A percentile compares a stretch with the other conserved stretches of the same genome.
These are phyloP conservation scores for Suhomyces coccinellae DNA, from an alignment of 1,139 yeast species.

Conservation along the genomic window DNA sequence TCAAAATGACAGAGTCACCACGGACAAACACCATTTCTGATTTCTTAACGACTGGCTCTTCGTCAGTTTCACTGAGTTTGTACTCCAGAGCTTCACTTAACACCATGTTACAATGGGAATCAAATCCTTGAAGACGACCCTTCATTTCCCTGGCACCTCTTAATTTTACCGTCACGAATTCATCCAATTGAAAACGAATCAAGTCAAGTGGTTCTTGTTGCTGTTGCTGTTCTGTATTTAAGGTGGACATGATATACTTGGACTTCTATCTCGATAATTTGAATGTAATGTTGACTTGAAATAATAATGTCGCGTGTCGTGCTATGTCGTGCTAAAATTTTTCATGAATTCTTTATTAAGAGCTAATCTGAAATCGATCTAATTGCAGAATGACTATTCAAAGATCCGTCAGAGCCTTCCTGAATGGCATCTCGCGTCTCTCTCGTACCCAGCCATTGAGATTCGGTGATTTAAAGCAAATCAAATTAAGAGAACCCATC, in stretches of 20 bases:
- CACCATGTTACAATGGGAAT: constrained; percentile 94
- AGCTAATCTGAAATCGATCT: background rate
- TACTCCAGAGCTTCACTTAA: constrained; percentile 91
- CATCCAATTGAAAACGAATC: constrained; percentile 84
- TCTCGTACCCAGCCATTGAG: constrained; percentile 30
- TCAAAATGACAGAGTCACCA: constrained; percentile 90
- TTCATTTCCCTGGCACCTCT: constrained; percentile 95
- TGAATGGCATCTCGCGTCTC: constrained; percentile 8
- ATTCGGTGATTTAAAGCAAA: constrained; percentile 28
- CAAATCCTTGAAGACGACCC: constrained; percentile 92
- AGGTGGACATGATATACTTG: constrained; percentile 31
- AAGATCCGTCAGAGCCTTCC: constrained; percentile 6
- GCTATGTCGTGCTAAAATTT: constrained; percentile 13
- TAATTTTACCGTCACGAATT: constrained; percentile 80
- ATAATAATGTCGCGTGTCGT: constrained; percentile 8
- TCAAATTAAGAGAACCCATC: constrained; percentile 76
- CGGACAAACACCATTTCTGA: constrained; percentile 93
- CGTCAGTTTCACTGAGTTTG: constrained; percentile 56
- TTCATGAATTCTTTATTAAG: constrained; percentile 3
- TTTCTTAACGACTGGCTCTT: constrained; percentile 51
- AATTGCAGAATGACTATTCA: constrained; percentile 12
- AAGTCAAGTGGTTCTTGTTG: constrained; percentile 76
- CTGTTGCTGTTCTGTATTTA: constrained; percentile 40
- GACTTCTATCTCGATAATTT: background rate
- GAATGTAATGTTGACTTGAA: background rate